Conservation (phyloP, 2,329 filamentous ascomycete species). For the Colletotrichum tofieldiae region DNA sequence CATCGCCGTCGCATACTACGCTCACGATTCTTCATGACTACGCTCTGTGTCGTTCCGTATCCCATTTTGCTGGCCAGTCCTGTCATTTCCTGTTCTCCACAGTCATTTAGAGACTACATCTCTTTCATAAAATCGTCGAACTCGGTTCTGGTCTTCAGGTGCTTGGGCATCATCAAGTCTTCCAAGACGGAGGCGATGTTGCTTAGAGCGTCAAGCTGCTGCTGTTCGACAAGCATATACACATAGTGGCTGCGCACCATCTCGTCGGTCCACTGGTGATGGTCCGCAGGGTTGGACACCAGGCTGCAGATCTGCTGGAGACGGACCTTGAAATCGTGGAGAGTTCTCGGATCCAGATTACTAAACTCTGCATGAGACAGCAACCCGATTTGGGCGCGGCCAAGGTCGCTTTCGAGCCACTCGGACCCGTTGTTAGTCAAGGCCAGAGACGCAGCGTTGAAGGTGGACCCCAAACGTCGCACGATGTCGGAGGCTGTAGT, state of each 20-base stretch:
- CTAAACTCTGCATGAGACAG: conserved; percentile 46
- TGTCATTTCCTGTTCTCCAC: not conserved
- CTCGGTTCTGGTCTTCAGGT: conserved; percentile 41
- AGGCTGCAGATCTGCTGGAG: conserved; percentile 45
- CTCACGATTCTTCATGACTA: not conserved
- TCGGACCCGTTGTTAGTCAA: conserved; percentile 47
- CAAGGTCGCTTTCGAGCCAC: conserved; percentile 45
- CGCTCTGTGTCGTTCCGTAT: not conserved
- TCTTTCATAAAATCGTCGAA: conserved; percentile 32
- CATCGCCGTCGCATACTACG: not conserved
- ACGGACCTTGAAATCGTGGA: conserved; percentile 45
- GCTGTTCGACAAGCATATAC: conserved; percentile 33
- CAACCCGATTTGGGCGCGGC: conserved; percentile 21
- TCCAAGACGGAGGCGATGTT: conserved; percentile 24
- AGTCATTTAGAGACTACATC: not conserved
- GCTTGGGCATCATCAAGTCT: conserved; percentile 27
- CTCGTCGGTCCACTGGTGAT: conserved; percentile 26
- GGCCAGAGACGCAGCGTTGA: conserved; percentile 43
- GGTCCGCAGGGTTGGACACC: conserved; percentile 35
- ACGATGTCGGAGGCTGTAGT: not conserved
- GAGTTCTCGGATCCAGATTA: conserved; percentile 45
- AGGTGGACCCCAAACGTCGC: conserved; percentile 41
- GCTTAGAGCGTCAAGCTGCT: conserved; percentile 32
- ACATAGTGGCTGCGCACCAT: conserved; percentile 33
- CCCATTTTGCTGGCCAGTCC: not conserved